phyloP scores from a whole-genome alignment of 1,139 yeast genomes.

The Debaryomyces sp. region DNA sequence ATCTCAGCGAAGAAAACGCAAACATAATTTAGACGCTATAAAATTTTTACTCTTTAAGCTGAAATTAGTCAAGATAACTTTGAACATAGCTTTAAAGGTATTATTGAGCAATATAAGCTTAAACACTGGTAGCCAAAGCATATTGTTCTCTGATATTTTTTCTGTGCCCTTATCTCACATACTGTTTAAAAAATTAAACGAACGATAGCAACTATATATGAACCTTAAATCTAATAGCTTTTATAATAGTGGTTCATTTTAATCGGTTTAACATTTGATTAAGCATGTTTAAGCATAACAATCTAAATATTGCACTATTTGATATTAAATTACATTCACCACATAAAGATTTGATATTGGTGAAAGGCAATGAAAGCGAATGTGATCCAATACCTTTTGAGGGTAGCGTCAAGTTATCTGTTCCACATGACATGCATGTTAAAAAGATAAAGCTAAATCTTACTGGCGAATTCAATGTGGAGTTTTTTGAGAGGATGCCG shows the following conservation, averaged over 20 bases:
- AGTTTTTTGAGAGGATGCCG: constrained; percentile 48
- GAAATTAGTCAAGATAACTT: background rate
- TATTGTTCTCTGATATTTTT: background rate
- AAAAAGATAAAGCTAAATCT: constrained; percentile 50
- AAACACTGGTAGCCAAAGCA: background rate
- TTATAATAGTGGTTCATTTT: background rate
- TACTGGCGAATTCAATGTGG: constrained; percentile 57
- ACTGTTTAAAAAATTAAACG: background rate
- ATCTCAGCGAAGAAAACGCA: background rate
- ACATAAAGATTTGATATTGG: constrained; percentile 54
- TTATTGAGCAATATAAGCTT: background rate
- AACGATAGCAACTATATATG: background rate
- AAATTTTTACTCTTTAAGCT: background rate
- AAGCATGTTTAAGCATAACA: constrained; percentile 28
- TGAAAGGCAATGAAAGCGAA: constrained; percentile 62
- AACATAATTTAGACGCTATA: background rate
- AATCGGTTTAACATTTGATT: background rate
- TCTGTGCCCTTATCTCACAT: background rate
- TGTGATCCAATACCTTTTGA: constrained; percentile 54
- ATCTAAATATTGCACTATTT: constrained; percentile 29
- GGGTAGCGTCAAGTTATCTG: constrained; percentile 59
- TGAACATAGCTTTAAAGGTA: background rate
- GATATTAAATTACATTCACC: constrained; percentile 49
- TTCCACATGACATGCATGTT: constrained; percentile 54
- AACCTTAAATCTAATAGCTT: background rate